These are phyloP conservation scores for Backusella liffmaniae DNA, from an alignment of 192 early-diverging fungal genomes.

Conservation along the genomic window DNA sequence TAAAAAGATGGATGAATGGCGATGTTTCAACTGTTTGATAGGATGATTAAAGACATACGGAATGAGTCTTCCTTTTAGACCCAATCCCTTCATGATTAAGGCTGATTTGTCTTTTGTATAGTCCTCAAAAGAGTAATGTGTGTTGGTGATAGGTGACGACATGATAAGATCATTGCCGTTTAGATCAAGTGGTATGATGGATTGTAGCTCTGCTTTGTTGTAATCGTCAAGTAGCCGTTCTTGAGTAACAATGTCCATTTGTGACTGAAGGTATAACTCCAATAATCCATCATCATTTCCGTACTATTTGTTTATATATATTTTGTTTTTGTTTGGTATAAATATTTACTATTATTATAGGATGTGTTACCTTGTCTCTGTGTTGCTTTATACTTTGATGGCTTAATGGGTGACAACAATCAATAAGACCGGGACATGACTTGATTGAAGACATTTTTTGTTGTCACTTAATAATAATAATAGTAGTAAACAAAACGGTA, in stretches of 20 bases:
- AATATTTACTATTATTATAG: neutral
- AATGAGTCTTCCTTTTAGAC: neutral
- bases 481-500: neutral
- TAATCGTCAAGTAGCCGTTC: neutral
- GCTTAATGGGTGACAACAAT: neutral
- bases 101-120: neutral
- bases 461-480: neutral
- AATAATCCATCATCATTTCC: neutral
- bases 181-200: neutral
- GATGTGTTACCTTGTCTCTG: neutral
- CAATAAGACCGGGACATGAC: neutral
- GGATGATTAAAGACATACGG: neutral
- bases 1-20: neutral
- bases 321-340: neutral
- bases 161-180: neutral
- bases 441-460: neutral
- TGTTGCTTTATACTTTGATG: neutral
- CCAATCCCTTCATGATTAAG: neutral
- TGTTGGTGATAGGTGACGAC: neutral
- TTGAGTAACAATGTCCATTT: neutral
- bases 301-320: neutral
- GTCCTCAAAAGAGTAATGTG: neutral
- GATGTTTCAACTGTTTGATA: neutral
- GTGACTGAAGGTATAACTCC: neutral
- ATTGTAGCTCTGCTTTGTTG: neutral